Percentiles rank a stretch among this genome's conserved stretches.
Evolutionary conservation across 2,329 filamentous ascomycete species (phyloP).

Genomic region (Graphiopsis chlorocephala): DNA sequence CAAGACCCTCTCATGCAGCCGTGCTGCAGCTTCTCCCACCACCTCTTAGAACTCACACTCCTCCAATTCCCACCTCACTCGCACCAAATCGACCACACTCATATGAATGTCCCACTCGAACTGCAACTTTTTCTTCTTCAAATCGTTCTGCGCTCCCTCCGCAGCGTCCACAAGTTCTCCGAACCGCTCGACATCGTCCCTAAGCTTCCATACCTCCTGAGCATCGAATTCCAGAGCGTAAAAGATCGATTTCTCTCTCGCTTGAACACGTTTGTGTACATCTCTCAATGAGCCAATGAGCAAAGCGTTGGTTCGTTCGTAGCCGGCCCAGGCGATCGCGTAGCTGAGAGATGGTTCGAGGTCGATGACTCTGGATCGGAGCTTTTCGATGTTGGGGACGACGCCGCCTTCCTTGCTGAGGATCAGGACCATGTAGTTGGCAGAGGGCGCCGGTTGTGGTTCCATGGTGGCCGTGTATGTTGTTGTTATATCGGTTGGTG

Average conservation of each 20-base stretch:
- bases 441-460: background rate
- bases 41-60: background rate
- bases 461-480: background rate
- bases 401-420: background rate
- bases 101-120: constrained; percentile 4
- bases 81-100: constrained; percentile 2
- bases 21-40: background rate
- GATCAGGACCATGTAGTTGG: constrained; percentile 6
- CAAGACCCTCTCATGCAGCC: background rate
- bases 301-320: background rate
- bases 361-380: background rate
- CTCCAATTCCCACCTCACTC: constrained; percentile 5
- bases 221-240: background rate
- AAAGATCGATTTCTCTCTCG: background rate
- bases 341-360: constrained; percentile 6
- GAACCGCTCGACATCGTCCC: background rate
- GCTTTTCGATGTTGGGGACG: background rate
- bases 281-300: background rate
- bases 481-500: background rate
- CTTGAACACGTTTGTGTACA: background rate
- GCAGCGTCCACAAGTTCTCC: background rate
- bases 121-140: background rate
- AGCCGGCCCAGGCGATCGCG: constrained; percentile 4
- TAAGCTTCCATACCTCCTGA: background rate
- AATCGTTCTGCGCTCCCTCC: background rate